Evolutionary conservation across 2,329 filamentous ascomycete genomes (phyloP).

Genomic region (Penicillium sp.): DNA sequence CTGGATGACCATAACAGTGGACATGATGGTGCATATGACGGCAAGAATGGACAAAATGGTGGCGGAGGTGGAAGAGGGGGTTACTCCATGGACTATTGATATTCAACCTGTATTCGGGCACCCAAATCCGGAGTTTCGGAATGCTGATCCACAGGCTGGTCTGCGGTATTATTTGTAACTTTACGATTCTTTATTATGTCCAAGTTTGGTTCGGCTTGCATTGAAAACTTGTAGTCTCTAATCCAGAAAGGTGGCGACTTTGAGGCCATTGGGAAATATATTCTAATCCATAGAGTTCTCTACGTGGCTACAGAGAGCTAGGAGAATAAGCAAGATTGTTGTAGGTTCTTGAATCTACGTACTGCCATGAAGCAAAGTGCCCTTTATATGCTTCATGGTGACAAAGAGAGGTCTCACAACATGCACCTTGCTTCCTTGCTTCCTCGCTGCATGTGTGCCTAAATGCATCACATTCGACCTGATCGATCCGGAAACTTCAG

Average conservation of each 20-base stretch:
- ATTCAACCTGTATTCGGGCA: background rate
- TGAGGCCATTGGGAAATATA: no score
- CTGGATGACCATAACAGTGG: conserved; percentile 57
- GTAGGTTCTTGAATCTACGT: no score
- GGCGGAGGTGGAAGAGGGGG: conserved; percentile 20
- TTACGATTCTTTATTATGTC: background rate
- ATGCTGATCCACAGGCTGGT: background rate
- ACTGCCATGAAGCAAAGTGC: no score
- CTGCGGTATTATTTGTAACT: background rate
- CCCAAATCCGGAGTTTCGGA: background rate
- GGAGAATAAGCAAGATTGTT: no score
- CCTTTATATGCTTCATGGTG: no score
- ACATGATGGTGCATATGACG: conserved; percentile 33
- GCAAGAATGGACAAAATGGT: conserved; percentile 26
- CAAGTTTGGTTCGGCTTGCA: background rate
- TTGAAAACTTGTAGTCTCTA: background rate
- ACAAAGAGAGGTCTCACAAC: no score
- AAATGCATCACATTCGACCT: no score
- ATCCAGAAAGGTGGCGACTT: background rate
- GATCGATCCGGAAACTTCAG: background rate
- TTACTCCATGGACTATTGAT: conserved; percentile 43
- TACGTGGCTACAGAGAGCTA: no score
- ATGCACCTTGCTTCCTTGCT: no score
- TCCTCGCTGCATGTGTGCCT: no score
- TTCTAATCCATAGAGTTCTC: no score